Evolutionary conservation across 768 basidiomycete species (phyloP).

Genomic region (Mycena vulgaris): DNA sequence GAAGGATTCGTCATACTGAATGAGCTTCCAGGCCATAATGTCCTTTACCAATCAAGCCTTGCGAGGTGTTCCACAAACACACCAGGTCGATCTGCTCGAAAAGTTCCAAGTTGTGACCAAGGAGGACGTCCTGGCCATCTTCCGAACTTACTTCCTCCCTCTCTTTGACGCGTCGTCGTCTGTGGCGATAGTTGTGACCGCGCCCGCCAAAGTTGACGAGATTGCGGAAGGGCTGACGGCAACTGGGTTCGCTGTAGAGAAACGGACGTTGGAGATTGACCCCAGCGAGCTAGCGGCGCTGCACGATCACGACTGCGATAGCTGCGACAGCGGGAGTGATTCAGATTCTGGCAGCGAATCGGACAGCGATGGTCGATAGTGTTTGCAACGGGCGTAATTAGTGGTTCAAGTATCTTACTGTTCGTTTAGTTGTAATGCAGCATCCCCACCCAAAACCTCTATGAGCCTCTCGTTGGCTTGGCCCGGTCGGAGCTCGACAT

Average conservation of each 20-base stretch:
- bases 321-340: conserved; percentile 52
- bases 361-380: conserved; percentile 34
- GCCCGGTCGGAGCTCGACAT: conserved; percentile 87
- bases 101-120: conserved; percentile 77
- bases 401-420: conserved; percentile 27
- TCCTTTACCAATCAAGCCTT: conserved; percentile 94
- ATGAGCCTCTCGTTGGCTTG: conserved; percentile 78
- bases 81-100: conserved; percentile 46
- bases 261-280: conserved; percentile 75
- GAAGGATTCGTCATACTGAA: conserved; percentile 28
- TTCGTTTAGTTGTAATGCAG: conserved; percentile 27
- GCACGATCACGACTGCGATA: conserved; percentile 53
- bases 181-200: conserved; percentile 85
- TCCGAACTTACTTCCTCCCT: conserved; percentile 85
- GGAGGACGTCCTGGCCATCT: conserved; percentile 78
- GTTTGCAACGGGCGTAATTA: conserved; percentile 15
- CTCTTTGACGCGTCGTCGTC: conserved; percentile 86
- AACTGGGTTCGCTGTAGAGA: conserved; percentile 87
- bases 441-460: conserved; percentile 61
- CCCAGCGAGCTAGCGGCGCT: conserved; percentile 63
- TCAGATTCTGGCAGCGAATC: conserved; percentile 46
- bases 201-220: conserved; percentile 84
- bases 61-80: conserved; percentile 83
- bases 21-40: conserved; percentile 70
- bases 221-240: conserved; percentile 74